Conservation (phyloP, 2,329 filamentous ascomycete genomes). For the Fulvia fulva region DNA sequence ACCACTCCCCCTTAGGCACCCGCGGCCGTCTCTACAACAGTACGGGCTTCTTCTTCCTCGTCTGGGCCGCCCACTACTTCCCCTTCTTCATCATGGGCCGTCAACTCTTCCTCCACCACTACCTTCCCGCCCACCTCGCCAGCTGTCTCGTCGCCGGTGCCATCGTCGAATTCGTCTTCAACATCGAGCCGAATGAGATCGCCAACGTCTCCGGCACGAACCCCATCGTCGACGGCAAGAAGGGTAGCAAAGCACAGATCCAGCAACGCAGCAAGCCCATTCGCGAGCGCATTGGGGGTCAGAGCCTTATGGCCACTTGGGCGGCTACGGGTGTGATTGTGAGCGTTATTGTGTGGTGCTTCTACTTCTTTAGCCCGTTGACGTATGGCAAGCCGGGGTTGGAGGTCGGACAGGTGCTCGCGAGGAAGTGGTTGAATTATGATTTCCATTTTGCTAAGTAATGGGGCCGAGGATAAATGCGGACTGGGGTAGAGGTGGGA, state of each 20-base stretch:
- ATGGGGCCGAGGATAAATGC: neutral
- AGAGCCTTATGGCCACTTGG: slow-evolving; percentile 77
- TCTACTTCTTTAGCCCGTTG: slow-evolving; percentile 89
- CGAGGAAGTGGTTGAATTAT: slow-evolving; percentile 93
- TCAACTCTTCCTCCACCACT: slow-evolving; percentile 96
- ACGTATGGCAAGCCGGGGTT: slow-evolving; percentile 94
- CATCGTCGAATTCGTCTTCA: slow-evolving; percentile 93
- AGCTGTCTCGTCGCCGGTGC: slow-evolving; percentile 86
- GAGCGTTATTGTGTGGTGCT: slow-evolving; percentile 65
- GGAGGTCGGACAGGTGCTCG: slow-evolving; percentile 69
- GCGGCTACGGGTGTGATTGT: slow-evolving; percentile 70
- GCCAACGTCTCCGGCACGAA: slow-evolving; percentile 48
- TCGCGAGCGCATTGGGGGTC: slow-evolving; percentile 72
- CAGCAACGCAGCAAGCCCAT: slow-evolving; percentile 66
- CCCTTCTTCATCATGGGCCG: slow-evolving; percentile 98
- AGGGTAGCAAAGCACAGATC: slow-evolving; percentile 35
- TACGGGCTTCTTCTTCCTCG: slow-evolving; percentile 97
- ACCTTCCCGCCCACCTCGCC: slow-evolving; percentile 89
- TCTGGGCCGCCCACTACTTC: slow-evolving; percentile 95
- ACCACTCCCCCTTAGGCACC: slow-evolving; percentile 58
- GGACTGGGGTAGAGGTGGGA: neutral
- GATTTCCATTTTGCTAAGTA: slow-evolving; percentile 99
- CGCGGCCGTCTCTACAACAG: slow-evolving; percentile 96
- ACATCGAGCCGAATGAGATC: slow-evolving; percentile 67
- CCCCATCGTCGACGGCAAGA: slow-evolving; percentile 34